A percentile compares a stretch with the other conserved stretches of the same genome.
These are phyloP conservation scores for Cladophialophora exuberans DNA, from an alignment of 2,329 filamentous ascomycete species.

Conservation along the genomic window DNA sequence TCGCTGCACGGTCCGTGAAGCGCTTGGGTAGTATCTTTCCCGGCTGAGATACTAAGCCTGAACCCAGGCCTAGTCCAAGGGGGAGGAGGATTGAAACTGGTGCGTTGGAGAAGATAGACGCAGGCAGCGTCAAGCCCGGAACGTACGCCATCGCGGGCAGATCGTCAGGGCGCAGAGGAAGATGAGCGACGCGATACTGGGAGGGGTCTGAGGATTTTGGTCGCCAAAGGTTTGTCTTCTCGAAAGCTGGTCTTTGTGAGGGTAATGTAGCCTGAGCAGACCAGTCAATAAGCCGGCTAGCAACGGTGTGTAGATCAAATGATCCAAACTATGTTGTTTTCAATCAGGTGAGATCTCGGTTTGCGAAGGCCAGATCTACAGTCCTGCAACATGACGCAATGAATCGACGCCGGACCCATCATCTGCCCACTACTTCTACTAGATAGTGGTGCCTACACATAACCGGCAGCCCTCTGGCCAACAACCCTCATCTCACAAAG, in stretches of 20 bases:
- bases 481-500: too few relatives aligned
- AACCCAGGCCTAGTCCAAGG: slow-evolving; percentile 70
- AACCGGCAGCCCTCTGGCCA: too few relatives aligned
- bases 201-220: neutral
- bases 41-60: slow-evolving; percentile 66
- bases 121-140: slow-evolving; percentile 75
- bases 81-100: slow-evolving; percentile 76
- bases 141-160: slow-evolving; percentile 70
- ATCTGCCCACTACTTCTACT: too few relatives aligned
- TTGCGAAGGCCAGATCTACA: too few relatives aligned
- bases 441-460: too few relatives aligned
- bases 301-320: neutral
- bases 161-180: neutral
- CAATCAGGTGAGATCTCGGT: neutral
- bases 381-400: too few relatives aligned
- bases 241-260: too few relatives aligned
- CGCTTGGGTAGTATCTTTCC: slow-evolving; percentile 44
- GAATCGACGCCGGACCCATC: too few relatives aligned
- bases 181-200: neutral
- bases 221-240: neutral
- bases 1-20: slow-evolving; percentile 25
- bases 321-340: neutral
- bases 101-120: slow-evolving; percentile 70
- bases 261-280: neutral
- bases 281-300: neutral